Conservation (phyloP, 2,329 filamentous ascomycete genomes). For the Paraconiothyrium brasiliense region DNA sequence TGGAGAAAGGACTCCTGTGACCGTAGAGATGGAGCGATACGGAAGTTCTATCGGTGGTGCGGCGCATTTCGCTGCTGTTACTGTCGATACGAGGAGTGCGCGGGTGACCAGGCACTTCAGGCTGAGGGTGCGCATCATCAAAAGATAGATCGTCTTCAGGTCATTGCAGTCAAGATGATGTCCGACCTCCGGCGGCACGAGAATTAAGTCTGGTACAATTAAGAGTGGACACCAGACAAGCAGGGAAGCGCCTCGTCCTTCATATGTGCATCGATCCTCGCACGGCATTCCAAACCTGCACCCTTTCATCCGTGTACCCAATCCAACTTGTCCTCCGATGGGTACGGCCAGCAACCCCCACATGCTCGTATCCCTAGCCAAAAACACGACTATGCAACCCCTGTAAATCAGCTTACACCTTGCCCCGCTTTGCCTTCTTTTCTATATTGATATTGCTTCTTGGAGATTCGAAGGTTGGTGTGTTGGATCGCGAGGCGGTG, state of each 20-base stretch:
- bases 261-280: background rate
- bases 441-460: background rate
- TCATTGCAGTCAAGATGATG: background rate
- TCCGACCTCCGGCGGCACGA: background rate
- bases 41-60: constrained; percentile 27
- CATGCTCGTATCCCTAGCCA: constrained; percentile 7
- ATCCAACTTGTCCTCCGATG: background rate
- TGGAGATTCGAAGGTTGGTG: background rate
- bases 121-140: background rate
- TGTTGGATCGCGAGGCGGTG: background rate
- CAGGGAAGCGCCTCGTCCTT: background rate
- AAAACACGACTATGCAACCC: constrained; percentile 1
- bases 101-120: background rate
- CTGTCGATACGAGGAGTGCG: constrained; percentile 3
- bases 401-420: constrained; percentile 4
- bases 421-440: constrained; percentile 1
- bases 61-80: constrained; percentile 27
- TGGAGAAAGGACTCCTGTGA: constrained; percentile 19
- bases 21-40: constrained; percentile 18
- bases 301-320: background rate
- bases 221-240: background rate
- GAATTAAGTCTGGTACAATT: background rate
- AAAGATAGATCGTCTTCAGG: background rate
- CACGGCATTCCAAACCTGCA: background rate
- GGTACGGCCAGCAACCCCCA: constrained; percentile 3